phyloP scores from a whole-genome alignment of 2,329 filamentous ascomycete species.

The Ascochyta clinopodiicola region DNA sequence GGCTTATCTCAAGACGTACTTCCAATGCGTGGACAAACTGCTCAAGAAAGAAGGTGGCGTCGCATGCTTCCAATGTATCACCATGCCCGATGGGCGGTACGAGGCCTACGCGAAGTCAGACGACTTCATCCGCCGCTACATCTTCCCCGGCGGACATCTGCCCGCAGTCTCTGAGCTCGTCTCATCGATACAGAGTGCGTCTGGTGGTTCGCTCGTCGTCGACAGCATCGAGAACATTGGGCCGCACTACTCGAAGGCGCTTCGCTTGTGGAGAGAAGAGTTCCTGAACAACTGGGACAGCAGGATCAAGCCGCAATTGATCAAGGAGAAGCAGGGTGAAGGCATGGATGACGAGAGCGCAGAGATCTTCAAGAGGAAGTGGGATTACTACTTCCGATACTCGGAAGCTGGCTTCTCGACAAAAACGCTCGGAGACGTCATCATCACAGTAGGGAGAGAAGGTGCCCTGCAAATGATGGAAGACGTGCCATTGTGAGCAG shows the following conservation, averaged over 20 bases:
- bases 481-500: conserved; percentile 64
- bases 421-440: conserved; percentile 75
- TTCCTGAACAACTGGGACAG: conserved; percentile 69
- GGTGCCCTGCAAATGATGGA: conserved; percentile 73
- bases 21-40: conserved; percentile 66
- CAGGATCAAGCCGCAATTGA: conserved; percentile 66
- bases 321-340: conserved; percentile 65
- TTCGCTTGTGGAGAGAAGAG: conserved; percentile 71
- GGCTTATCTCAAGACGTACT: conserved; percentile 72
- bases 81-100: conserved; percentile 73
- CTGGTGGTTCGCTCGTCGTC: conserved; percentile 67
- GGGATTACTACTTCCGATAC: conserved; percentile 80
- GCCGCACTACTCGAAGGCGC: conserved; percentile 73
- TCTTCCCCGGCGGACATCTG: conserved; percentile 79
- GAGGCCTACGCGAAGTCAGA: conserved; percentile 70
- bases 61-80: conserved; percentile 78
- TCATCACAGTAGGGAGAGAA: conserved; percentile 72
- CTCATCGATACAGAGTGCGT: conserved; percentile 67
- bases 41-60: conserved; percentile 71
- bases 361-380: conserved; percentile 73
- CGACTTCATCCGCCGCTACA: conserved; percentile 79
- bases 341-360: conserved; percentile 68
- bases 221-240: conserved; percentile 75
- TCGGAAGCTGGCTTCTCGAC: conserved; percentile 76
- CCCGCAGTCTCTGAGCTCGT: conserved; percentile 71